Evolutionary conservation across 1,284 basidiomycete species (phyloP).

Genomic region (Heterobasidion parviporum): DNA sequence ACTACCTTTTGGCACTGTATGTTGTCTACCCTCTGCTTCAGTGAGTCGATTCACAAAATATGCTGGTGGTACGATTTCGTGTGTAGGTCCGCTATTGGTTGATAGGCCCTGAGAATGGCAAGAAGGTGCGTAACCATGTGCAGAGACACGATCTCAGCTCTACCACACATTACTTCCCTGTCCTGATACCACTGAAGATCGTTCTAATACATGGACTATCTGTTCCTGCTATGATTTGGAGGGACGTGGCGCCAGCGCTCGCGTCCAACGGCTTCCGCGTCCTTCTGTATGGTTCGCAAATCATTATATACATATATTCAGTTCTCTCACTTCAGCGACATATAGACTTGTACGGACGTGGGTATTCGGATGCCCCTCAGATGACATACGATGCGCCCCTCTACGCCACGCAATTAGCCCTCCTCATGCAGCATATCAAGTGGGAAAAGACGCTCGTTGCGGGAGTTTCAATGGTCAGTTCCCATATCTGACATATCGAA

Average conservation of each 20-base stretch:
- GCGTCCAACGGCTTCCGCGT: constrained; percentile 62
- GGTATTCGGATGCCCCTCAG: constrained; percentile 71
- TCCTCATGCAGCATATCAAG: constrained; percentile 67
- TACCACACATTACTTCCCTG: not conserved
- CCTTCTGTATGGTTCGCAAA: constrained; percentile 54
- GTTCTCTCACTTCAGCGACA: not conserved
- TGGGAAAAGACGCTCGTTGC: constrained; percentile 60
- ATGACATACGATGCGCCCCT: constrained; percentile 53
- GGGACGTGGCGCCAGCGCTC: constrained; percentile 56
- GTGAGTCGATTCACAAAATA: constrained; percentile 1
- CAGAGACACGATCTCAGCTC: not conserved
- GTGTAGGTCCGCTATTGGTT: constrained; percentile 67
- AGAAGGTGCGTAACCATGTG: constrained; percentile 38
- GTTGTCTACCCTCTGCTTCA: constrained; percentile 9
- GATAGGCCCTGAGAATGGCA: constrained; percentile 58
- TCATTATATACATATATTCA: not conserved
- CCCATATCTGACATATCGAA: not conserved
- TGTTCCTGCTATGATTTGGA: constrained; percentile 68
- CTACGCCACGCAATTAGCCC: constrained; percentile 69
- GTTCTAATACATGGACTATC: constrained; percentile 75
- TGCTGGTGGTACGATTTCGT: constrained; percentile 7
- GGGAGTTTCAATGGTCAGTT: constrained; percentile 64
- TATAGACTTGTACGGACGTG: constrained; percentile 72
- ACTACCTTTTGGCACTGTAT: constrained; percentile 53
- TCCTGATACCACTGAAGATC: constrained; percentile 32